Base-by-base conservation (phyloP, 768 basidiomycete genomes). In the Suillus luteus region DNA sequence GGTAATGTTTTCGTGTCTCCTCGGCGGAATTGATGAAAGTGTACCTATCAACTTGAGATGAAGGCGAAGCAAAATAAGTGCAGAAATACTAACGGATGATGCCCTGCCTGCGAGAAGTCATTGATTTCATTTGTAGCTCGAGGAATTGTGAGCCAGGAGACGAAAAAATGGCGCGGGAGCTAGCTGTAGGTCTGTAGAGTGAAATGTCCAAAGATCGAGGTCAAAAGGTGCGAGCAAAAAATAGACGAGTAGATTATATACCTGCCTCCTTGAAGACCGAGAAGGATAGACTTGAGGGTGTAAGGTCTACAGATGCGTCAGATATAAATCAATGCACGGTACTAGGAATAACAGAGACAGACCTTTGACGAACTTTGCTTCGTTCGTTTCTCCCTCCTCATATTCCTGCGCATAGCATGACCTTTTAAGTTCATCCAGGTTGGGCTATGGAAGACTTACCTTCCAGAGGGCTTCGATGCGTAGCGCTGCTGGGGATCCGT, bases 331-430 rank as follows among this genome's bases (percentile, higher is more conserved):
- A 11, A 60, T 17, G 17, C 19, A 17, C 4, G 6, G 55, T 15
- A 37, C 9, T 4, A 55, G 15, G 2, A 46, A 52, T 40, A 14
- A 19, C 11, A 5, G 8, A 24, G 17, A 62, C 69, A n/a, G 59
- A 84, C 92, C 92, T 83, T 96, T 96, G 48, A 96, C 93, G 70
- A 96, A 94, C 62, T 79, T 85, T 0, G 94, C 92, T 72, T 96
- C 95, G 6, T 83, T 71, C 0, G 89, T 89, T 66, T 79, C 69
- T 2, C 86, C 86, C 38, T 85, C 86, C 78, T 96, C 94, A 71
- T 96, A 96, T 76, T 96, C 93, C 90, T 94, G 65, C 40, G 37
- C 1, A n/a, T 33, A 55, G 41, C 52, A 12, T 66, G 55, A 35
- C 7, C 31, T 15, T 15, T 17, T 46, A 17, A 58, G 49, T 41